Conservation (phyloP, 2,329 filamentous ascomycete genomes). For the Nemania sp. region DNA sequence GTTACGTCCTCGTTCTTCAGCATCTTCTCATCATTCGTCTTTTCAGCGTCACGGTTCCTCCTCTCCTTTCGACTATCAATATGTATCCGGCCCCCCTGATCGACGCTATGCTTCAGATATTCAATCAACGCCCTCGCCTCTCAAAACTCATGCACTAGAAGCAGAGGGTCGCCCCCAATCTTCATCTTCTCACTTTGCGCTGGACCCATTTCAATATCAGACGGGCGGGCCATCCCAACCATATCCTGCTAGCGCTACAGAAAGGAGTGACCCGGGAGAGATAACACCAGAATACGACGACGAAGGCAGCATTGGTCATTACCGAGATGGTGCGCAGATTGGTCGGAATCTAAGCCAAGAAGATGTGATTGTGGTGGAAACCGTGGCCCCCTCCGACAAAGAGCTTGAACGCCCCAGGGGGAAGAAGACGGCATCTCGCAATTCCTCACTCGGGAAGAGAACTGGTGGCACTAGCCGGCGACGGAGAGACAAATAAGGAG, state of each 20-base stretch:
- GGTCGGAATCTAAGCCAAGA: slow-evolving; percentile 40
- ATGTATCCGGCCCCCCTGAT: slow-evolving; percentile 44
- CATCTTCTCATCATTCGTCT: slow-evolving; percentile 45
- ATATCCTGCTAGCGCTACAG: slow-evolving; percentile 41
- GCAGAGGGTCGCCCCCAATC: slow-evolving; percentile 42
- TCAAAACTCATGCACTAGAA: slow-evolving; percentile 39
- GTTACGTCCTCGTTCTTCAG: slow-evolving; percentile 49
- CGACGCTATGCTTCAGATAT: slow-evolving; percentile 54
- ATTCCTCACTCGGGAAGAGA: slow-evolving; percentile 45
- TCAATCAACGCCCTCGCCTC: slow-evolving; percentile 42
- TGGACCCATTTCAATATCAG: slow-evolving; percentile 60
- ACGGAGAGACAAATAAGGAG: slow-evolving; percentile 41
- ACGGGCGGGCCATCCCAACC: slow-evolving; percentile 49
- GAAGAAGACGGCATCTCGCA: slow-evolving; percentile 46
- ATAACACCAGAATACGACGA: slow-evolving; percentile 41
- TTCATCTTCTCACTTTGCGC: slow-evolving; percentile 36
- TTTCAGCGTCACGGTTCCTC: slow-evolving; percentile 30
- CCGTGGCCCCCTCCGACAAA: slow-evolving; percentile 35
- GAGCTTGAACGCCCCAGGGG: slow-evolving; percentile 39
- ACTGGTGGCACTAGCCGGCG: slow-evolving; percentile 42
- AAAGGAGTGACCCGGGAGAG: slow-evolving; percentile 44
- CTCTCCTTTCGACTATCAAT: slow-evolving; percentile 53
- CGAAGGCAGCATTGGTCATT: slow-evolving; percentile 40
- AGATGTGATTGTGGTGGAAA: slow-evolving; percentile 47
- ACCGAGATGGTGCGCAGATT: slow-evolving; percentile 32